Percentiles rank a stretch among this genome's conserved stretches.
These are phyloP conservation scores for Coemansia sp. DNA, from an alignment of 192 early-diverging fungal species.

Conservation along the genomic window DNA sequence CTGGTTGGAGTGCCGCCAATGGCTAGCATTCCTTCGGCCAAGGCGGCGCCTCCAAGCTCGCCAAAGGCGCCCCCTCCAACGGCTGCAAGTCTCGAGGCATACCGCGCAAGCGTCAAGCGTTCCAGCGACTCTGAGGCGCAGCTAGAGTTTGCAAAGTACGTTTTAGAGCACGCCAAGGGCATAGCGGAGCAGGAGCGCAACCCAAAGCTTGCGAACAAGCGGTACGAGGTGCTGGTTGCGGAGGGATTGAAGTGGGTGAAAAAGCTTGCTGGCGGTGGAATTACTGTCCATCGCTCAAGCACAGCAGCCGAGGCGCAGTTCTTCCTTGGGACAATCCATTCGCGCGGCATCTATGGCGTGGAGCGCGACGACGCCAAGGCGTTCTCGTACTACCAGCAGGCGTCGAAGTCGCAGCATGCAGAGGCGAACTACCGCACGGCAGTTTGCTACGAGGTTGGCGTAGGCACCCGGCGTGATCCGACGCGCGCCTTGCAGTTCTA, in stretches of 20 bases:
- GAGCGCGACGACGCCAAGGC: constrained; percentile 84
- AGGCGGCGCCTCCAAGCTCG: constrained; percentile 13
- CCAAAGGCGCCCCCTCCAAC: constrained; percentile 44
- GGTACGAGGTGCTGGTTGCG: constrained; percentile 69
- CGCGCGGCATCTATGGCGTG: constrained; percentile 80
- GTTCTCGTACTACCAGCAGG: constrained; percentile 89
- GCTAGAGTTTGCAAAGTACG: constrained; percentile 85
- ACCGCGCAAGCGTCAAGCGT: constrained; percentile 51
- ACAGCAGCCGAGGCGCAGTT: constrained; percentile 90
- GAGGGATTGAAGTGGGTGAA: constrained; percentile 90
- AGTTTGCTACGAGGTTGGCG: constrained; percentile 94
- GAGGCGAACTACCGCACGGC: constrained; percentile 92
- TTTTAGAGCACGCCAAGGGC: constrained; percentile 76
- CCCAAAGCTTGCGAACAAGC: constrained; percentile 68
- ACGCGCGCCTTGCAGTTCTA: constrained; percentile 87
- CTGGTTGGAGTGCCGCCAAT: constrained; percentile 39
- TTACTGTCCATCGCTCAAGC: constrained; percentile 66
- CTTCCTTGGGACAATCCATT: constrained; percentile 88
- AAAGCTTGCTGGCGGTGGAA: constrained; percentile 71
- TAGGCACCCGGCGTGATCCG: constrained; percentile 87
- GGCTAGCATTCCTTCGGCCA: constrained; percentile 29
- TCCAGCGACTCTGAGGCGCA: constrained; percentile 73
- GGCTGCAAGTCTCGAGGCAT: constrained; percentile 43
- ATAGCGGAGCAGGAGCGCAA: constrained; percentile 67
- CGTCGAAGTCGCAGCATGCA: constrained; percentile 90